These are phyloP conservation scores for Carnegiea gigantea DNA, from an alignment of 179 eudicot genomes.

Conservation along the genomic window DNA sequence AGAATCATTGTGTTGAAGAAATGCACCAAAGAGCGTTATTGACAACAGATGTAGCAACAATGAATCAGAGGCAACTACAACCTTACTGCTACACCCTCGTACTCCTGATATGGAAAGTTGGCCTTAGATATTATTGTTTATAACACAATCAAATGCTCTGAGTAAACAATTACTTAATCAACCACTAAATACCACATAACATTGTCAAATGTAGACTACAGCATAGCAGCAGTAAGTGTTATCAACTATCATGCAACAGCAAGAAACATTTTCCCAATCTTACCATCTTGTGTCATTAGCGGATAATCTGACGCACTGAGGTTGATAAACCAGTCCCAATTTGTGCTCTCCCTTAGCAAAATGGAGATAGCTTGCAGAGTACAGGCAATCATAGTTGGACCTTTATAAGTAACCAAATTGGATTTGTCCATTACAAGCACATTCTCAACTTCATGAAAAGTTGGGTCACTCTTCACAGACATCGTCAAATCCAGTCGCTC, in stretches of 20 bases:
- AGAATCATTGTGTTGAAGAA: background rate
- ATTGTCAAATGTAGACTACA: background rate
- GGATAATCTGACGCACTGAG: slow-evolving; percentile 93
- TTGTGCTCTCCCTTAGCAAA: slow-evolving; percentile 52
- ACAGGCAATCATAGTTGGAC: slow-evolving; percentile 82
- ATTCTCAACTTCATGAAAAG: slow-evolving; percentile 59
- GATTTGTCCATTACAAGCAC: slow-evolving; percentile 70
- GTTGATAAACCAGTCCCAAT: slow-evolving; percentile 85
- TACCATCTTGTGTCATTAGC: slow-evolving; percentile 80
- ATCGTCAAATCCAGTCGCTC: slow-evolving; percentile 60
- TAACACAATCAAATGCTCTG: background rate
- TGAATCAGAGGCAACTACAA: background rate
- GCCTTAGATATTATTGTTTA: background rate
- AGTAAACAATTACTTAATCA: background rate
- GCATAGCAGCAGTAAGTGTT: background rate
- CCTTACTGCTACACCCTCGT: background rate
- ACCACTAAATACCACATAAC: background rate
- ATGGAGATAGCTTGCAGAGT: slow-evolving; percentile 79
- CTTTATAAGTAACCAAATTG: slow-evolving; percentile 80
- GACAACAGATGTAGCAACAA: background rate
- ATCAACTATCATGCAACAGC: background rate
- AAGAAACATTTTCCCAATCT: slow-evolving; percentile 20
- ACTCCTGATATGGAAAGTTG: background rate
- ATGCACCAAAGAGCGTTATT: background rate
- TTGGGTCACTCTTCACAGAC: slow-evolving; percentile 53